These are phyloP conservation scores for Pezicula neosporulosa DNA, from an alignment of 2,329 filamentous ascomycete species.

Conservation along the genomic window DNA sequence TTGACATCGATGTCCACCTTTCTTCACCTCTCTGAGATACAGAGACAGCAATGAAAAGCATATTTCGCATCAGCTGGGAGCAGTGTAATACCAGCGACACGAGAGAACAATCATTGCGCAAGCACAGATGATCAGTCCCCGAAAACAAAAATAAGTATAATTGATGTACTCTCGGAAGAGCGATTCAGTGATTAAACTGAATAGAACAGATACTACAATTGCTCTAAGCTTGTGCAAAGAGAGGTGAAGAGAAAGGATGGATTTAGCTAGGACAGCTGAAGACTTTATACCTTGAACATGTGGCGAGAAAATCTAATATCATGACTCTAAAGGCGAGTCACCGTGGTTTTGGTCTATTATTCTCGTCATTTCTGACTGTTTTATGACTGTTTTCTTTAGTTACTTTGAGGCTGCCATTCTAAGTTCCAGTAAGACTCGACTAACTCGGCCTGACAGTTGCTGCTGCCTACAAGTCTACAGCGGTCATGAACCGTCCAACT, in stretches of 20 bases:
- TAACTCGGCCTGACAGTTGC: no score
- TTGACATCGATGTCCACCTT: slow-evolving; percentile 20
- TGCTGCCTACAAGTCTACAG: no score
- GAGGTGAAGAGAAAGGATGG: slow-evolving; percentile 44
- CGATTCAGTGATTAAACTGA: slow-evolving; percentile 93
- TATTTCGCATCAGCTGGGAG: slow-evolving; percentile 63
- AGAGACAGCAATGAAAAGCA: slow-evolving; percentile 50
- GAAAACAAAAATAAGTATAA: slow-evolving; percentile 74
- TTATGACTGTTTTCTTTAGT: no score
- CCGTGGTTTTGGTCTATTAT: no score
- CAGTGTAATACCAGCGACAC: slow-evolving; percentile 75
- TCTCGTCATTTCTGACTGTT: no score
- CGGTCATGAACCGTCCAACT: no score
- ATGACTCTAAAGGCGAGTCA: background rate
- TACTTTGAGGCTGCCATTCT: no score
- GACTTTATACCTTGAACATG: background rate
- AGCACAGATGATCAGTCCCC: slow-evolving; percentile 59
- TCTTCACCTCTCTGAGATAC: slow-evolving; percentile 50
- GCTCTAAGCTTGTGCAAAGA: slow-evolving; percentile 70
- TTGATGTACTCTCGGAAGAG: slow-evolving; percentile 68
- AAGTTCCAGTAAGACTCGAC: no score
- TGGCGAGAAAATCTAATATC: background rate
- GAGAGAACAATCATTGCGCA: slow-evolving; percentile 58
- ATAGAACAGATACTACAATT: slow-evolving; percentile 95
- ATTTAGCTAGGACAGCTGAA: background rate